phyloP scores from a whole-genome alignment of 257 asterid species.

The Agastache rugosa region DNA sequence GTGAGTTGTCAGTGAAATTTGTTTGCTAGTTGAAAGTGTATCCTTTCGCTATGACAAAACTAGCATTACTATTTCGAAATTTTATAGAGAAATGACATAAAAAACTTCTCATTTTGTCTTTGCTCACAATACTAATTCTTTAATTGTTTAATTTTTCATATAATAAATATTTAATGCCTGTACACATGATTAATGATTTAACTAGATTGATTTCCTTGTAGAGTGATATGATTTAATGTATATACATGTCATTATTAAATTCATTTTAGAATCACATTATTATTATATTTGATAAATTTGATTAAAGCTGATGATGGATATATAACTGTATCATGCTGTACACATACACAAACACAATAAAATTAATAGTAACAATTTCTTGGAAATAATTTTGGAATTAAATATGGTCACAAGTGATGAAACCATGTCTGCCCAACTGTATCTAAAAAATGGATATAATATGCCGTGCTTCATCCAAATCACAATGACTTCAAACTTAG shows the following conservation, averaged over 20 bases:
- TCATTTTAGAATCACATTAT: background rate
- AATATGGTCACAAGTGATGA: slow-evolving; percentile 6
- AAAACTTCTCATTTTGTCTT: too few species aligned
- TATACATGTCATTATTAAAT: background rate
- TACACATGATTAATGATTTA: too few species aligned
- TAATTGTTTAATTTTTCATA: too few species aligned
- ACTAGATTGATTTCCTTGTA: too few species aligned
- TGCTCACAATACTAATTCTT: too few species aligned
- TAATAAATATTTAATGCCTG: too few species aligned
- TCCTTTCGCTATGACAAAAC: background rate
- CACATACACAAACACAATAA: background rate
- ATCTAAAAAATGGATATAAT: background rate
- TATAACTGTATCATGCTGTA: background rate
- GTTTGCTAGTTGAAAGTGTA: background rate
- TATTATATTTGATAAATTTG: background rate
- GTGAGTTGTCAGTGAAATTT: background rate
- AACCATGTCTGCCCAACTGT: background rate
- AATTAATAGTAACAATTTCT: background rate
- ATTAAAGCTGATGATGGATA: background rate
- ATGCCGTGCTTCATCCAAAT: background rate
- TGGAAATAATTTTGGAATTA: background rate
- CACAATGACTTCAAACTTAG: too few species aligned
- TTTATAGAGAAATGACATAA: too few species aligned
- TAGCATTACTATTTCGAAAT: too few species aligned
- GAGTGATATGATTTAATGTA: too few species aligned